Base-by-base conservation (phyloP, 495 filamentous ascomycete genomes). In the Astrocystis sublimbata region DNA sequence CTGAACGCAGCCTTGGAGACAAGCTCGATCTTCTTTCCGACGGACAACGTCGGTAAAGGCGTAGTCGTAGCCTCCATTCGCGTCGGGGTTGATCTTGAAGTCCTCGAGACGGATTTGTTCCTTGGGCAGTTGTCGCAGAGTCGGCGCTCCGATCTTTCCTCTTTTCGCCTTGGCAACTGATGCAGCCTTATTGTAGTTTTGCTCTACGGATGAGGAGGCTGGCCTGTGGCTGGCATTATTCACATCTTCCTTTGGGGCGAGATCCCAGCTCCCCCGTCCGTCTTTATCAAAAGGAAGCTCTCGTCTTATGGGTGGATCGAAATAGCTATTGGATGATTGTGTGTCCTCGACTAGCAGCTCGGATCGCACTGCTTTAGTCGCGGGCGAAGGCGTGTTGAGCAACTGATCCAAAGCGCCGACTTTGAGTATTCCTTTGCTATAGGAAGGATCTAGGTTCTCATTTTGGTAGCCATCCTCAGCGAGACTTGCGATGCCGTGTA, bases 81-180 rank as follows among this genome's bases (percentile, higher is more conserved):
- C 76, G 12, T 79, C 71, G 2, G 92, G 86, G 65, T 98, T 98
- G 66, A 94, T 77, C 71, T 89, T 94, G 80, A 98, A 97, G 76
- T 96, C 87, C 2, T 80, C 76, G 4, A 87, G 74, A 21, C 75
- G 63, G 5, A 92, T 78, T 38, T 76, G 72, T 1, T 79, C 71
- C 6, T 85, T 64, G 0, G 50, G 49, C 9, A 21, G 30, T 56
- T 54, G 51, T 47, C 50, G 60, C 3, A 56, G 13, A 53, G 31
- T 5, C 13, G 28, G 21, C 1, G n/a, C 38, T 6, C 23, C 36
- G 13, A n/a, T 47, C 13, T 38, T 36, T 17, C 31, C 33, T 13
- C 7, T 33, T 15, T 62, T 35, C 49, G 21, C 21, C 45, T 13
- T 41, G 17, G 21, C 33, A 12, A 49, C 26, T 6, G 23, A 9